Conservation (phyloP, 2,329 filamentous ascomycete genomes). For the Ophiocordyceps camponoti-floridani region DNA sequence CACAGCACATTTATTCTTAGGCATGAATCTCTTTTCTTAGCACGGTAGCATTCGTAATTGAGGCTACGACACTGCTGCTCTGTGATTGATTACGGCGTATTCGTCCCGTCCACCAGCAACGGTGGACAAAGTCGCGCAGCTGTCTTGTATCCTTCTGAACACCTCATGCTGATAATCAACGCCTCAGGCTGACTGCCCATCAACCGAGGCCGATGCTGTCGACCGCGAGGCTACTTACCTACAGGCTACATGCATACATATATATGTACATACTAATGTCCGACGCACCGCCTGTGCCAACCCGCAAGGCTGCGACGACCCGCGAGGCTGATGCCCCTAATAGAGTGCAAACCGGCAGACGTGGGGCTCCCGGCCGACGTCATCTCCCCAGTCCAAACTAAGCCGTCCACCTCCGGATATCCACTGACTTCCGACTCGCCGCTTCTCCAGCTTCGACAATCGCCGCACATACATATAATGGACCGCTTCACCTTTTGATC, state of each 20-base stretch:
- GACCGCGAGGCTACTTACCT: not conserved
- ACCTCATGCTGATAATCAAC: too few relatives aligned
- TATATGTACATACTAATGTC: too few relatives aligned
- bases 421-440: not conserved
- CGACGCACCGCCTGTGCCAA: too few relatives aligned
- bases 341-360: not conserved
- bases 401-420: not conserved
- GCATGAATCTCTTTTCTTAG: too few relatives aligned
- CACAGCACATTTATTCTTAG: too few relatives aligned
- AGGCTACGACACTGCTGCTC: not conserved
- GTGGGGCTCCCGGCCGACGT: not conserved
- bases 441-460: not conserved
- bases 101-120: not conserved
- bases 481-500: constrained; percentile 1
- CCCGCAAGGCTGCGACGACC: not conserved
- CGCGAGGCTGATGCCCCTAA: not conserved
- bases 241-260: too few relatives aligned
- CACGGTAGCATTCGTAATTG: too few relatives aligned
- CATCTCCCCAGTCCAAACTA: not conserved
- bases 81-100: not conserved
- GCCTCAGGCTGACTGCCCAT: not conserved
- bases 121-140: not conserved
- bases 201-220: not conserved
- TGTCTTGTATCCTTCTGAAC: too few relatives aligned
- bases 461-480: constrained; percentile 1